Percentiles rank a stretch among this genome's conserved stretches.
These are phyloP conservation scores for Dalechampia spathulata DNA, from an alignment of 441 rosid genomes.

Conservation along the genomic window DNA sequence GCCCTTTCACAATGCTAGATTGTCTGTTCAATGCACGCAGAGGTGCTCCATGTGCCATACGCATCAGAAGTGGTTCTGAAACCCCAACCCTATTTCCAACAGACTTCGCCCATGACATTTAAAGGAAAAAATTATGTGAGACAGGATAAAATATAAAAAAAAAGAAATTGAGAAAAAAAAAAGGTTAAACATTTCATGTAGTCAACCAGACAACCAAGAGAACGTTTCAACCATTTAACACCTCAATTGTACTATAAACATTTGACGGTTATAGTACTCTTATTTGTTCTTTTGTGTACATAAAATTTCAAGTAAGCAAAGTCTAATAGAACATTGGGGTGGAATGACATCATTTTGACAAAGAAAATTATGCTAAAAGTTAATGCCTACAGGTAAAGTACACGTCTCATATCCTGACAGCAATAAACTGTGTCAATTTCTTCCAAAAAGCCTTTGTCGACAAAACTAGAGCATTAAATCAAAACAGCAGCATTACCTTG, in stretches of 20 bases:
- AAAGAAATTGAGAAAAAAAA: not conserved
- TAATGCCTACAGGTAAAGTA: too few species aligned
- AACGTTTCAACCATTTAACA: too few species aligned
- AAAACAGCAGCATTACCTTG: slow-evolving; percentile 49
- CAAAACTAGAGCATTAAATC: not conserved
- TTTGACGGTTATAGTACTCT: too few species aligned
- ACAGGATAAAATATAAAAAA: not conserved
- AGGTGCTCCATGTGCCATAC: slow-evolving; percentile 99
- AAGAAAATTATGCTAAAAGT: too few species aligned
- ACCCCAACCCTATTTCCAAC: slow-evolving; percentile 98
- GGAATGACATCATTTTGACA: too few species aligned
- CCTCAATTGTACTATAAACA: too few species aligned
- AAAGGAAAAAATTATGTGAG: not conserved
- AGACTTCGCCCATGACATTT: slow-evolving; percentile 51
- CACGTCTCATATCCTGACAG: too few species aligned
- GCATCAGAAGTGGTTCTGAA: slow-evolving; percentile 93
- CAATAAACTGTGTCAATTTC: too few species aligned
- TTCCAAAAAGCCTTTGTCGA: not conserved
- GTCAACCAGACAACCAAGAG: not conserved
- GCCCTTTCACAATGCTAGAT: slow-evolving; percentile 33
- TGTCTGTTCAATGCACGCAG: slow-evolving; percentile 40
- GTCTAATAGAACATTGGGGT: too few species aligned
- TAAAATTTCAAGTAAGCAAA: too few species aligned
- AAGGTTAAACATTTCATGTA: not conserved
- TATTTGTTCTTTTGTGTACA: too few species aligned